Evolutionary conservation across 2,329 filamentous ascomycete species (phyloP).

Genomic region (Teratosphaeria nubilosa): DNA sequence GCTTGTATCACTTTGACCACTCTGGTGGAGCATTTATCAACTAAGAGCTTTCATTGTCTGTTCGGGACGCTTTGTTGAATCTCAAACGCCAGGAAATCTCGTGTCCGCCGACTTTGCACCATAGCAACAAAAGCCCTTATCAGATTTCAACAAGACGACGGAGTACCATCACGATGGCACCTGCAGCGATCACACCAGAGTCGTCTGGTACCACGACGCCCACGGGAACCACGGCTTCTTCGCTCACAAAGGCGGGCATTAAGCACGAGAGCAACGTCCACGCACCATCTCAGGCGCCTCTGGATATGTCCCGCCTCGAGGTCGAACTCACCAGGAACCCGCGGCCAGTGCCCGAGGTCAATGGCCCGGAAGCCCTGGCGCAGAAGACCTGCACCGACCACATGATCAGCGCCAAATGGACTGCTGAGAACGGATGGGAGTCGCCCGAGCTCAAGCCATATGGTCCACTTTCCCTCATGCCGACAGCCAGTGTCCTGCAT

Average conservation of each 20-base stretch:
- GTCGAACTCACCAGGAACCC: constrained; percentile 32
- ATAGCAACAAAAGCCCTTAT: neutral
- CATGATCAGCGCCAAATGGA: constrained; percentile 72
- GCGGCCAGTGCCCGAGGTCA: constrained; percentile 31
- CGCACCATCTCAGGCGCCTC: constrained; percentile 22
- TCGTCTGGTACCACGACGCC: constrained; percentile 27
- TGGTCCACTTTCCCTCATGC: constrained; percentile 66
- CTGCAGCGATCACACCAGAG: constrained; percentile 24
- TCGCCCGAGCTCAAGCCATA: constrained; percentile 66
- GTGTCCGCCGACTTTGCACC: neutral
- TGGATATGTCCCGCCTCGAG: constrained; percentile 36
- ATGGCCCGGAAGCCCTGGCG: constrained; percentile 28
- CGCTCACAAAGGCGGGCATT: constrained; percentile 28
- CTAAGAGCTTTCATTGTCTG: neutral
- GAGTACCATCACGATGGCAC: constrained; percentile 18
- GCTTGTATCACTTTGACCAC: neutral
- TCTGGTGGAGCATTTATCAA: neutral
- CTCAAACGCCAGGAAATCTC: neutral
- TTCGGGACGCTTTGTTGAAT: neutral
- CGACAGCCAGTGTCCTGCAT: constrained; percentile 71
- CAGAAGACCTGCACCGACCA: constrained; percentile 61
- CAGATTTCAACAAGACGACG: neutral
- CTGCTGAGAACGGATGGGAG: constrained; percentile 55
- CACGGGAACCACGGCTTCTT: constrained; percentile 23
- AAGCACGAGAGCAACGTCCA: constrained; percentile 20